A percentile compares a stretch with the other conserved stretches of the same genome.
phyloP scores from a whole-genome alignment of 768 basidiomycete genomes.

The Suillus ampliporus region DNA sequence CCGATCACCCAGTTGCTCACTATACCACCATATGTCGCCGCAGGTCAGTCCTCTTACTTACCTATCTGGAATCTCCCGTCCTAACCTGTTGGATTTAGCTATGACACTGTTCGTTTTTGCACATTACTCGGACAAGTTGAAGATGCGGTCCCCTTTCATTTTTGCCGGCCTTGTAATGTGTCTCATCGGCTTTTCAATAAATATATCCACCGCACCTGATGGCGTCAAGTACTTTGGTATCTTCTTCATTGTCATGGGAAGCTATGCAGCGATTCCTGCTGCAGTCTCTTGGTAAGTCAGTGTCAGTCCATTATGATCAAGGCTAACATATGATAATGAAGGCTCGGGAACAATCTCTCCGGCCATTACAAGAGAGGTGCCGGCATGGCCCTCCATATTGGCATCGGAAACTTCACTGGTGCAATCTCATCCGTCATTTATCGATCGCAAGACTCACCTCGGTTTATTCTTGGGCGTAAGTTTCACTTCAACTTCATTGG shows the following conservation, averaged over 20 bases:
- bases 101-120: slow-evolving; percentile 56
- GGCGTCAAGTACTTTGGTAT: slow-evolving; percentile 75
- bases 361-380: slow-evolving; percentile 75
- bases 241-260: slow-evolving; percentile 68
- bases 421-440: slow-evolving; percentile 69
- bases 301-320: background rate
- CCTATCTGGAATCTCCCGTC: background rate
- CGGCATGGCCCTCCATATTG: slow-evolving; percentile 57
- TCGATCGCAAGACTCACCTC: slow-evolving; percentile 58
- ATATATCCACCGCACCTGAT: slow-evolving; percentile 54
- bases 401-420: slow-evolving; percentile 62
- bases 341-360: slow-evolving; percentile 16
- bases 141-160: slow-evolving; percentile 65
- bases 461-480: slow-evolving; percentile 50
- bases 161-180: slow-evolving; percentile 53
- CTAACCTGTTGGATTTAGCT: slow-evolving; percentile 39
- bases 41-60: slow-evolving; percentile 49
- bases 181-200: slow-evolving; percentile 63
- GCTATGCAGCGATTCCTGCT: slow-evolving; percentile 64
- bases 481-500: background rate
- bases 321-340: background rate
- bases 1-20: slow-evolving; percentile 65
- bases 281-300: slow-evolving; percentile 60
- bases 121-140: slow-evolving; percentile 57
- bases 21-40: slow-evolving; percentile 67